Percentiles rank a stretch among this genome's conserved stretches.
phyloP scores from a whole-genome alignment of 352 stramenopile genomes.

The Globisporangium carolinianum region DNA sequence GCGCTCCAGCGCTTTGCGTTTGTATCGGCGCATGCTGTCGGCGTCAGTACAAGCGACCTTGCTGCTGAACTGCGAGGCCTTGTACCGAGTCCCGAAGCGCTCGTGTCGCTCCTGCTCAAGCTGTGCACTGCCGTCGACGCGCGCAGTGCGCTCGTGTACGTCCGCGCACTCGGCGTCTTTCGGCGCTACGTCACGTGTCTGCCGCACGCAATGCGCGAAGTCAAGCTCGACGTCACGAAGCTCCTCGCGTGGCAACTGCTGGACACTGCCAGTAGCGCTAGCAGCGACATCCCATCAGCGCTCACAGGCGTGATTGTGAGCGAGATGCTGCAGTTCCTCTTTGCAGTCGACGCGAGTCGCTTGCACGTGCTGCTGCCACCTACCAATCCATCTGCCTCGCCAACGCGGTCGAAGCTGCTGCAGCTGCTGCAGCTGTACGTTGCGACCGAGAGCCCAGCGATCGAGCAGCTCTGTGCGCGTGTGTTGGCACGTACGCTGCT shows the following conservation, averaged over 20 bases:
- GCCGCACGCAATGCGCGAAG: constrained; percentile 63
- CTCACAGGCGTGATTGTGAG: constrained; percentile 54
- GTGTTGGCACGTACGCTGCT: constrained; percentile 55
- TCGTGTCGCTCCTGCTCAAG: constrained; percentile 76
- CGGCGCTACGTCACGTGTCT: constrained; percentile 71
- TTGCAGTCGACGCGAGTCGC: constrained; percentile 45
- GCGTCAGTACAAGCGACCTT: constrained; percentile 24
- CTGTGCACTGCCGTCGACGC: constrained; percentile 38
- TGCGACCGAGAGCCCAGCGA: constrained; percentile 21
- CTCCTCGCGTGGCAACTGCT: constrained; percentile 56
- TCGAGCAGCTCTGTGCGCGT: constrained; percentile 31
- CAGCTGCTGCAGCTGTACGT: constrained; percentile 62
- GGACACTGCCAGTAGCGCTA: constrained; percentile 8
- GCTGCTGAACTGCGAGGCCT: constrained; percentile 63
- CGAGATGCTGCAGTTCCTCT: constrained; percentile 66
- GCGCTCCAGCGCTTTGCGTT: constrained; percentile 48
- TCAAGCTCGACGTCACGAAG: constrained; percentile 84
- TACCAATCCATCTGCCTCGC: constrained; percentile 1
- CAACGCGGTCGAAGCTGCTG: constrained; percentile 42
- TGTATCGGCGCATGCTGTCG: constrained; percentile 17
- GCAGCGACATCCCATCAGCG: constrained; percentile 1
- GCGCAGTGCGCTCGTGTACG: constrained; percentile 47
- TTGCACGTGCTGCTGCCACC: constrained; percentile 46
- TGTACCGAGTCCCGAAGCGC: constrained; percentile 65
- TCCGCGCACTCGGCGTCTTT: constrained; percentile 67